Evolutionary conservation across 129 eudicot species (phyloP), one percentile per base, ranked within the genome.

Genomic region (Pittosporum tobira): DNA sequence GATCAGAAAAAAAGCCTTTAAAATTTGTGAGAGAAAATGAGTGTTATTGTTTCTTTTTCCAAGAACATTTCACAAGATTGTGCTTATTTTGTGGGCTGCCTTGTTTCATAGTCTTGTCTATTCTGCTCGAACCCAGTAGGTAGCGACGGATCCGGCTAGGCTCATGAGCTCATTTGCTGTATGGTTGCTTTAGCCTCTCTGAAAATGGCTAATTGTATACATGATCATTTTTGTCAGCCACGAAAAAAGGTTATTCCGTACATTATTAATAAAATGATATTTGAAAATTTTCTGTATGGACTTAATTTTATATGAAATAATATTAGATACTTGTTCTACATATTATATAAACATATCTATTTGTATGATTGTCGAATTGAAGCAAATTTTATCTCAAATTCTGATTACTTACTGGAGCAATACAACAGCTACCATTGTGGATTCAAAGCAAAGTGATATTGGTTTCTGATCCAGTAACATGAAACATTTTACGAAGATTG

Each of bases 81-180:
- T 44, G 51, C 31, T 65, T 4, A 10, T 6, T 25, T 36, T 14
- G 36, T 22, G 63, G 36, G 24, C 48, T 54, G 59, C 15, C 24
- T 28, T 64, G 57, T 59, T 40, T 15, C 20, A 24, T 43, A 48
- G 71, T 31, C 34, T 59, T 2, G 36, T 53, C 50, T 47, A 51
- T 21, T 40, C 57, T 22, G 21, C 38, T 26, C 55, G 38, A 29
- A 57, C 25, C 27, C 10, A 48, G 31, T 23, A n/a, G 43, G 40
- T 6, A 9, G 65, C 49, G 62, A 27, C 19, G 25, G 60, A 20
- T 58, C 20, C 10, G 10, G 63, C 48, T 27, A 25, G 36, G 51
- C 20, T 40, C 51, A 6, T 12, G 20, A 57, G 8, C 29, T 40
- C 21, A 11, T 13, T 3, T 16, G 48, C 19, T 27, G 59, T 26